Percentiles rank a stretch among this genome's conserved stretches.
Conservation (phyloP, 495 filamentous ascomycete species). For the Talaromyces ruber region DNA sequence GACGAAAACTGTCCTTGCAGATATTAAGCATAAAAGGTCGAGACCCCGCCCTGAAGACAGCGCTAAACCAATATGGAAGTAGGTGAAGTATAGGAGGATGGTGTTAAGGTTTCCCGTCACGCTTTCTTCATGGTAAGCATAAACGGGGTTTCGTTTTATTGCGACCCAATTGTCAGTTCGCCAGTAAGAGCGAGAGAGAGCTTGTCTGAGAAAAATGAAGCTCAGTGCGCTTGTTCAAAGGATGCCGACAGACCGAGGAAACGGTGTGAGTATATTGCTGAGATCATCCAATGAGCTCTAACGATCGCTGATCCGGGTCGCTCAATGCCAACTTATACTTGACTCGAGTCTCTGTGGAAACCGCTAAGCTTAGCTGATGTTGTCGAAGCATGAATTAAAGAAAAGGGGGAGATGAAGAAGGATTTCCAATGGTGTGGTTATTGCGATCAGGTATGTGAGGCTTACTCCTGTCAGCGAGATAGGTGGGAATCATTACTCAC, state of each 20-base stretch:
- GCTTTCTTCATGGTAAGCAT: neutral
- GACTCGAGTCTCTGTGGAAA: neutral
- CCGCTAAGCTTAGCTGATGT: neutral
- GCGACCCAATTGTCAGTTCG: neutral
- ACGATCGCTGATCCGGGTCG: neutral
- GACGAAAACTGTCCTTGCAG: slow-evolving; percentile 3
- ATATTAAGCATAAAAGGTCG: slow-evolving; percentile 6
- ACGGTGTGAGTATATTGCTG: neutral
- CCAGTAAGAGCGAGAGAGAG: neutral
- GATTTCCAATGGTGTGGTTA: neutral
- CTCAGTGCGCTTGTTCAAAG: neutral
- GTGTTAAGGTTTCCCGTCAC: neutral
- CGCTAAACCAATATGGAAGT: slow-evolving; percentile 4
- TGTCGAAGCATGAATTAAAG: neutral
- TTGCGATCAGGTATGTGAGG: neutral
- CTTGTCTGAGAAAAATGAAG: neutral
- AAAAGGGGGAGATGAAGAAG: neutral
- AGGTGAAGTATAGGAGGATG: neutral
- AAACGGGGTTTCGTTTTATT: neutral
- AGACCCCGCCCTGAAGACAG: slow-evolving; percentile 8
- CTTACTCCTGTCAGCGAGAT: neutral
- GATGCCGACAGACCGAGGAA: neutral
- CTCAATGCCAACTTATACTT: neutral
- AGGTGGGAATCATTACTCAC: neutral
- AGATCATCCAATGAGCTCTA: neutral